Evolutionary conservation across 192 early-diverging fungal genomes (phyloP).

Genomic region (Piromyces sp.): DNA sequence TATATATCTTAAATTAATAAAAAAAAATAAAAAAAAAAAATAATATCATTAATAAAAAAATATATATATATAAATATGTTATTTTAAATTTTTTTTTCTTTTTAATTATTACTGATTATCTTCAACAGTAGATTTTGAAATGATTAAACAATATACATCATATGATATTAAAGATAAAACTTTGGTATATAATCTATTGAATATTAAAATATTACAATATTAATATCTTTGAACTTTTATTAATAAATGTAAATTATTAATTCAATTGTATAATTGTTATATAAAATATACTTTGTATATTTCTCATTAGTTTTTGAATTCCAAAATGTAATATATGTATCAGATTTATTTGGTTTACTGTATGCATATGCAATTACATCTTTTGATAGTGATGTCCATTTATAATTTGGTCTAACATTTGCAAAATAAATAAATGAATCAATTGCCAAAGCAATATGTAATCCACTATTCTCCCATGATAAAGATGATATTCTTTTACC

Average conservation of each 20-base stretch:
- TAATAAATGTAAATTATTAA: too few species aligned
- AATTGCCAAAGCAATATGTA: constrained; percentile 37
- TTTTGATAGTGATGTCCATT: constrained; percentile 23
- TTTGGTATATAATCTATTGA: constrained; percentile 10
- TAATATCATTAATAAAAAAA: background rate
- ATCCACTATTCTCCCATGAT: constrained; percentile 35
- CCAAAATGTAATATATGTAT: constrained; percentile 29
- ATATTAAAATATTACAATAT: too few species aligned
- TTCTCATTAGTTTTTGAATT: constrained; percentile 32
- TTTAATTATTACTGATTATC: background rate
- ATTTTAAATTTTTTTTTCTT: too few species aligned
- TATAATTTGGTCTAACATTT: constrained; percentile 35
- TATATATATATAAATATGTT: constrained; percentile 1
- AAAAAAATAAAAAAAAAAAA: too few species aligned
- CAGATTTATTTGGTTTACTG: constrained; percentile 15
- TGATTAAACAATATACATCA: constrained; percentile 24
- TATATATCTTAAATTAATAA: constrained; percentile 19
- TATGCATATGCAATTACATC: constrained; percentile 31
- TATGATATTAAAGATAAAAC: constrained; percentile 14
- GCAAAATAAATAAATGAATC: constrained; percentile 46
- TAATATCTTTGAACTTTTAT: too few species aligned
- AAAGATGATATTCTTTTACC: constrained; percentile 29
- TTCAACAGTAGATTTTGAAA: constrained; percentile 19
- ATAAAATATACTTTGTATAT: constrained; percentile 31
- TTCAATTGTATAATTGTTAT: too few species aligned